phyloP scores from a whole-genome alignment of 192 early-diverging fungal species.

The Linnemannia hyalina region DNA sequence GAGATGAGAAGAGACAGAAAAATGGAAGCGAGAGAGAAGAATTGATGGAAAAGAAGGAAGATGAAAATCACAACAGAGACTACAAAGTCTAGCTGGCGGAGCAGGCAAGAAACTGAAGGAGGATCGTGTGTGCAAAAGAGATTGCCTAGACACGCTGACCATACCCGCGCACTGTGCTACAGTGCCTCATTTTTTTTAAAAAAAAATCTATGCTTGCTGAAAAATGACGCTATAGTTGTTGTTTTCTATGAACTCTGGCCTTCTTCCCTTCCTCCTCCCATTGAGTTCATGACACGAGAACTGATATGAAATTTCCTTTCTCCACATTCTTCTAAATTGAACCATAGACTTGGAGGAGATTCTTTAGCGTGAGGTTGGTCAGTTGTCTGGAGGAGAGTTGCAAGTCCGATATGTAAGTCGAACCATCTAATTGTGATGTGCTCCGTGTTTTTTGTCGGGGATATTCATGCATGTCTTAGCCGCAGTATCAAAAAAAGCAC shows the following conservation, averaged over 20 bases:
- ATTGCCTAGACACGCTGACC: no score
- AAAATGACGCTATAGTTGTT: neutral
- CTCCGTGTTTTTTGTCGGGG: neutral
- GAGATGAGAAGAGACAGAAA: no score
- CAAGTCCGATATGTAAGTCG: slow-evolving; percentile 87
- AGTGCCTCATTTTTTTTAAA: neutral
- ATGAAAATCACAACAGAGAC: no score
- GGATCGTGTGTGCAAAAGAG: no score
- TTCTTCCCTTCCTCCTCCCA: neutral
- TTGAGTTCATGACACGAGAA: neutral
- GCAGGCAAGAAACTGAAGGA: no score
- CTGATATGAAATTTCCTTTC: neutral
- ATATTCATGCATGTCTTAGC: neutral
- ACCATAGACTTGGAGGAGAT: slow-evolving; percentile 83
- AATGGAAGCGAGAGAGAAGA: no score
- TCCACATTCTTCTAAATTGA: neutral
- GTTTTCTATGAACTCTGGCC: neutral
- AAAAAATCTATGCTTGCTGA: neutral
- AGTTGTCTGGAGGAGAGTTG: slow-evolving; percentile 96
- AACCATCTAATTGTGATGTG: no score
- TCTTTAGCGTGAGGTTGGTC: slow-evolving; percentile 83
- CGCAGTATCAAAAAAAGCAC: neutral
- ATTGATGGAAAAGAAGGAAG: no score
- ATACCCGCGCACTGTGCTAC: neutral
- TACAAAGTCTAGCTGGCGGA: no score